Evolutionary conservation across 345 rosid species (phyloP).

Genomic region (Combretum micranthum): DNA sequence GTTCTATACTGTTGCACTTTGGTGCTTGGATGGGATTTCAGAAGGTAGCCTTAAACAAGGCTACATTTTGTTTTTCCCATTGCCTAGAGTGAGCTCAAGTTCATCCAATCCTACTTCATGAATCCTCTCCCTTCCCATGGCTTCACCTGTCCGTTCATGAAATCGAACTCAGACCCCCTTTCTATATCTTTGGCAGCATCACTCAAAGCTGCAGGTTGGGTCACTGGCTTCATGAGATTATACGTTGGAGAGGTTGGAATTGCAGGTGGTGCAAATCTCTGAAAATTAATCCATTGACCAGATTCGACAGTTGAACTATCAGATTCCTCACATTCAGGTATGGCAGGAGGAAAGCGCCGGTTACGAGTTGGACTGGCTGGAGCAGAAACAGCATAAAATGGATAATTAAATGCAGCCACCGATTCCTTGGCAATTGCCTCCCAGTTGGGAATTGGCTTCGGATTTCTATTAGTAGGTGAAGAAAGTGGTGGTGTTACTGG

Average conservation of each 20-base stretch:
- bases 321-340: conserved; percentile 93
- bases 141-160: conserved; percentile 68
- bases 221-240: conserved; percentile 70
- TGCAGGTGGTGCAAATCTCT: conserved; percentile 56
- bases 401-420: conserved; percentile 71
- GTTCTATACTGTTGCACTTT: too few species aligned
- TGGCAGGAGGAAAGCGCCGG: conserved; percentile 62
- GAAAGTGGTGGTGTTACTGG: conserved; percentile 96
- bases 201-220: conserved; percentile 27
- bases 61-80: conserved; percentile 56
- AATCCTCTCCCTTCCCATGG: conserved; percentile 99
- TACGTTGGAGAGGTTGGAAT: conserved; percentile 87
- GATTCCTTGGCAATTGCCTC: conserved; percentile 74
- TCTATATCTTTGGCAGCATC: conserved; percentile 47
- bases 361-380: conserved; percentile 97
- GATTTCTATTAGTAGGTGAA: conserved; percentile 73
- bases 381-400: conserved; percentile 79
- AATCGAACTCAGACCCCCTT: conserved; percentile 68
- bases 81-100: conserved; percentile 93
- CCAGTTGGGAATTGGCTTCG: conserved; percentile 78
- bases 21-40: not conserved
- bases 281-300: conserved; percentile 91
- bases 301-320: conserved; percentile 91
- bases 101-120: conserved; percentile 93
- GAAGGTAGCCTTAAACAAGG: not conserved